phyloP scores from a whole-genome alignment of 1,139 yeast genomes.

The Suhomyces bolitotheri region DNA sequence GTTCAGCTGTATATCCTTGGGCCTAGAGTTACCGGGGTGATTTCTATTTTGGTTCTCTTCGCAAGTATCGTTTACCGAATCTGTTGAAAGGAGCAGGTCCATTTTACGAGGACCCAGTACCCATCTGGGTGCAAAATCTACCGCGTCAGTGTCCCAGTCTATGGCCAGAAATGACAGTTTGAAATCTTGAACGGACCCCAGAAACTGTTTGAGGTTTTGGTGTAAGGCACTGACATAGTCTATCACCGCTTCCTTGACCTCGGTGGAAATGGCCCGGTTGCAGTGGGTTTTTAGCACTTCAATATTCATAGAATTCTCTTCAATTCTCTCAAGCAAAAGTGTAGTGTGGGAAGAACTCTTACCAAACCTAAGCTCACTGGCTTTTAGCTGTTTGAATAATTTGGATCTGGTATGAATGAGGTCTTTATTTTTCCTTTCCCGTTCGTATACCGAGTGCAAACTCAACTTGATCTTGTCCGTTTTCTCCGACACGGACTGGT shows the following conservation, averaged over 20 bases:
- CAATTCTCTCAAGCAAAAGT: slow-evolving; percentile 48
- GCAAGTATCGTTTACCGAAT: too few relatives aligned
- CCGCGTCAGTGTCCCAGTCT: slow-evolving; percentile 14
- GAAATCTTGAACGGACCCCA: slow-evolving; percentile 33
- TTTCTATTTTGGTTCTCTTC: too few relatives aligned
- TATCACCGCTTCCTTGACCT: slow-evolving; percentile 44
- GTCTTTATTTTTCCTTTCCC: slow-evolving; percentile 50
- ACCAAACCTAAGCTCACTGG: slow-evolving; percentile 47
- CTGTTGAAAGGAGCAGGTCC: neutral
- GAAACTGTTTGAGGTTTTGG: slow-evolving; percentile 29
- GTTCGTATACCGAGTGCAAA: slow-evolving; percentile 46
- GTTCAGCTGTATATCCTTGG: too few relatives aligned
- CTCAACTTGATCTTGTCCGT: slow-evolving; percentile 43
- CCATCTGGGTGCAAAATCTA: slow-evolving; percentile 3
- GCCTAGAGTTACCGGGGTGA: too few relatives aligned
- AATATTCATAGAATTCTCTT: slow-evolving; percentile 46
- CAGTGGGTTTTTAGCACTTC: slow-evolving; percentile 54
- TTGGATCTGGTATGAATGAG: slow-evolving; percentile 34
- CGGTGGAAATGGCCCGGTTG: slow-evolving; percentile 45
- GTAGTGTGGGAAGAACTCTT: slow-evolving; percentile 41
- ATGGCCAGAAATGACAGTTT: slow-evolving; percentile 5
- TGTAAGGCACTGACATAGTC: slow-evolving; percentile 45
- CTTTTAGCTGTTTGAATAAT: slow-evolving; percentile 37
- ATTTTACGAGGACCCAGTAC: slow-evolving; percentile 3
- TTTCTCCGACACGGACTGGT: slow-evolving; percentile 35